Evolutionary conservation across 163 green algal genomes (phyloP).

Genomic region (Chlamydomonas reinhardtii): DNA sequence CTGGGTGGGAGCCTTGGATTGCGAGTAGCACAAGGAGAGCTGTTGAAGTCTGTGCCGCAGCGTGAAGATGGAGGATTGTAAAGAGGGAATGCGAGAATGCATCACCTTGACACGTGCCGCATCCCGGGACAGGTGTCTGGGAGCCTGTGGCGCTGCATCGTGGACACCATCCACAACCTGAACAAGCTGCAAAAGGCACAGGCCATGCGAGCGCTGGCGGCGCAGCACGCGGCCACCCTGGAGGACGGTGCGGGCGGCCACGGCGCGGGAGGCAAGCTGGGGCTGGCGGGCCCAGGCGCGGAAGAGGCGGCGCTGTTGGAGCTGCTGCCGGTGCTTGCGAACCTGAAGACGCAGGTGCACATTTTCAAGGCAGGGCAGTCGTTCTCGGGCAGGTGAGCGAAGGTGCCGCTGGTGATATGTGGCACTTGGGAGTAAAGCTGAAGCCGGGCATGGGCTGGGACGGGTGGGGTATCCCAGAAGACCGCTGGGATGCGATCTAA

Average conservation of each 20-base stretch:
- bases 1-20: no score
- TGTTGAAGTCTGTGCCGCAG: no score
- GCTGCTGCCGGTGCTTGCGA: conserved; percentile 28
- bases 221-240: conserved; percentile 18
- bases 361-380: background rate
- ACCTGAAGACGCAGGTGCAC: conserved; percentile 6
- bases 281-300: background rate
- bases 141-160: conserved; percentile 17
- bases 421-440: no score
- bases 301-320: background rate
- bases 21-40: no score
- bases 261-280: background rate
- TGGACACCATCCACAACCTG: conserved; percentile 23
- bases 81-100: no score
- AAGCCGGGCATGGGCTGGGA: no score
- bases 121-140: background rate
- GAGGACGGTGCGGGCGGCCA: conserved; percentile 20
- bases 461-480: no score
- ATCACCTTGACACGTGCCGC: no score
- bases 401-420: no score
- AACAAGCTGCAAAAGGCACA: conserved; percentile 31
- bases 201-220: conserved; percentile 12
- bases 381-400: conserved; percentile 26
- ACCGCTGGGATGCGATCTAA: no score
- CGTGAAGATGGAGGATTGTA: no score